Evolutionary conservation across 2,329 filamentous ascomycete genomes (phyloP).

Genomic region (Colletotrichum cereale): DNA sequence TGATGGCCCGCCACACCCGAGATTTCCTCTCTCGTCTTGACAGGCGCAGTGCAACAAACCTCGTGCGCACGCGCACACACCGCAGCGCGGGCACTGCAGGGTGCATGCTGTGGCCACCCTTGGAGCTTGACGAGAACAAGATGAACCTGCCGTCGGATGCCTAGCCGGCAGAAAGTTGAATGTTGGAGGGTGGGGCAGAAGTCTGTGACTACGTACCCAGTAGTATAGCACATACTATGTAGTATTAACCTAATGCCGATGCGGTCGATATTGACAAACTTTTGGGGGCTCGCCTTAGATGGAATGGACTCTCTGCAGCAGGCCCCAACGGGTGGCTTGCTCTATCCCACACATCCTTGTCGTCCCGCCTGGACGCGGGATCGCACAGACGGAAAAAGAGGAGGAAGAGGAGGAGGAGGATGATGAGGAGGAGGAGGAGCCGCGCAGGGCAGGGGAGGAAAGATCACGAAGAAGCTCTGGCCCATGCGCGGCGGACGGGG

Average conservation of each 20-base stretch:
- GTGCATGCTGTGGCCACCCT: conserved; percentile 29
- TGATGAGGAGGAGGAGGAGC: background rate
- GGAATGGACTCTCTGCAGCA: background rate
- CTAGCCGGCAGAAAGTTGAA: background rate
- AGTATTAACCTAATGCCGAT: background rate
- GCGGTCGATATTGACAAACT: conserved; percentile 2
- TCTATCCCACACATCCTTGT: background rate
- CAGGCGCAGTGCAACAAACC: conserved; percentile 33
- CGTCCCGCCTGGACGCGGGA: background rate
- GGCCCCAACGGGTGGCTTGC: background rate
- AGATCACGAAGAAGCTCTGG: conserved; percentile 25
- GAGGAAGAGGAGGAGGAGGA: background rate
- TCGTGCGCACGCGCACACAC: conserved; percentile 32
- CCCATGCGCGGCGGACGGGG: conserved; percentile 22
- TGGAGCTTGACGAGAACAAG: conserved; percentile 1
- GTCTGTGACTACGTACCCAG: background rate
- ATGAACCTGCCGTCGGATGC: conserved; percentile 1
- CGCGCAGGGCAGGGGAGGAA: background rate
- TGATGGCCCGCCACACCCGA: conserved; percentile 13
- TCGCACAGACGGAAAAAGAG: background rate
- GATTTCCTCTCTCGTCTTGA: conserved; percentile 19
- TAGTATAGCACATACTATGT: too few relatives aligned
- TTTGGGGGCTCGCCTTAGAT: background rate
- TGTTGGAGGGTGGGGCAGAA: background rate
- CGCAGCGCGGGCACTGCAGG: conserved; percentile 27